A percentile compares a stretch with the other conserved stretches of the same genome.
phyloP scores from a whole-genome alignment of 2,329 filamentous ascomycete genomes.

The Xylaria sp. region DNA sequence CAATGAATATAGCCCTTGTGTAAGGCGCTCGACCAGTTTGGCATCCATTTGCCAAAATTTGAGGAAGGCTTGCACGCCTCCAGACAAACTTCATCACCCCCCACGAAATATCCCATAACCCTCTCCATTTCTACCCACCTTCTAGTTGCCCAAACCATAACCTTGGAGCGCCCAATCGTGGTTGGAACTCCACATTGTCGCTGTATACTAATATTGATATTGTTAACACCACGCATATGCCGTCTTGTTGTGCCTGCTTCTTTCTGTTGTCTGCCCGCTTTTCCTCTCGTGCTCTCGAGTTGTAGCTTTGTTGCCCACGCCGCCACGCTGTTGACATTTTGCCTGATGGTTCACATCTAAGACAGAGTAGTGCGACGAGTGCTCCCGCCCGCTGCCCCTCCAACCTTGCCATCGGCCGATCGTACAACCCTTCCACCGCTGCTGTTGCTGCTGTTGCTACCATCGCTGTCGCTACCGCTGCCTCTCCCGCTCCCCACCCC shows the following conservation, averaged over 20 bases:
- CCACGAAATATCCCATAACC: conserved; percentile 13
- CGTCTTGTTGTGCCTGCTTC: conserved; percentile 7
- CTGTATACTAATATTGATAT: conserved; percentile 22
- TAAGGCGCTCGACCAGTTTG: background rate
- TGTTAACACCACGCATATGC: conserved; percentile 3
- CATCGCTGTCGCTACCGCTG: background rate
- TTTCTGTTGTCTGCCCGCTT: background rate
- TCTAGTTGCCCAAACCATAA: background rate
- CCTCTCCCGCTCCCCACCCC: conserved; percentile 17
- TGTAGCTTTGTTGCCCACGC: conserved; percentile 17
- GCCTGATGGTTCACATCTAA: conserved; percentile 46
- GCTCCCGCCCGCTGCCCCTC: conserved; percentile 44
- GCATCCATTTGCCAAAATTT: conserved; percentile 2
- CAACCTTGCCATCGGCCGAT: conserved; percentile 42
- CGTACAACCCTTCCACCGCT: conserved; percentile 29
- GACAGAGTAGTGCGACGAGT: conserved; percentile 40
- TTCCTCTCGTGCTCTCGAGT: background rate
- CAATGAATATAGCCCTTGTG: background rate
- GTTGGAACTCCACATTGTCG: conserved; percentile 8
- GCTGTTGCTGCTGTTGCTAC: background rate
- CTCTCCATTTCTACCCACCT: background rate
- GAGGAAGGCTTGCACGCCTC: conserved; percentile 2
- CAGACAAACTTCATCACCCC: conserved; percentile 12
- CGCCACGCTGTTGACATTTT: conserved; percentile 19
- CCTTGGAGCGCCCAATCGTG: background rate